phyloP scores from a whole-genome alignment of 495 filamentous ascomycete species.

The Xylaria intraflava region DNA sequence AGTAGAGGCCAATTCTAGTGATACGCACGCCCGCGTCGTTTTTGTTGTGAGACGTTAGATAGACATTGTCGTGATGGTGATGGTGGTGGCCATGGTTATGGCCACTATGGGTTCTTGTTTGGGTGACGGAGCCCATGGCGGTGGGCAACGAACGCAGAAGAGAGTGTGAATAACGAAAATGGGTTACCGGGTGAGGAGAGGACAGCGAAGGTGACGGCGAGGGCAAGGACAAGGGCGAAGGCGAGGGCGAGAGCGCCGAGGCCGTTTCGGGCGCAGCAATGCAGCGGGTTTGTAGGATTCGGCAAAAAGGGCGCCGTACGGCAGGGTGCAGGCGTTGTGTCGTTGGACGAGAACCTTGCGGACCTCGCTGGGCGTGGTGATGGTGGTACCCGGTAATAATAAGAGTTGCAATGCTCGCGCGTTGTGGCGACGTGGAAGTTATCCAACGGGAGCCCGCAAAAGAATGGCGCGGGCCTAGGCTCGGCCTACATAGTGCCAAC shows the following conservation, averaged over 20 bases:
- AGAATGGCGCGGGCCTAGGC: conserved; percentile 26
- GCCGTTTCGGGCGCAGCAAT: conserved; percentile 1
- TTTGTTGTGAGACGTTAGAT: conserved; percentile 81
- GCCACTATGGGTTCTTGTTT: conserved; percentile 41
- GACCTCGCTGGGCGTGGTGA: not conserved
- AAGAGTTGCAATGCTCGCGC: conserved; percentile 2
- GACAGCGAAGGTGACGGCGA: too few relatives aligned
- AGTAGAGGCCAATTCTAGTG: conserved; percentile 82
- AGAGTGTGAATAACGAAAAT: conserved; percentile 7
- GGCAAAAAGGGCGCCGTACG: conserved; percentile 17
- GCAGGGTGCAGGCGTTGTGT: conserved; percentile 27
- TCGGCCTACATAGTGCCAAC: conserved; percentile 20
- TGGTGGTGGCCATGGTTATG: conserved; percentile 41
- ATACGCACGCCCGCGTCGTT: conserved; percentile 92
- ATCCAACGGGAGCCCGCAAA: conserved; percentile 14
- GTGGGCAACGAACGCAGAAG: conserved; percentile 14
- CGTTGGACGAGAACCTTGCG: conserved; percentile 15
- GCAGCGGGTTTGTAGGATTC: conserved; percentile 29
- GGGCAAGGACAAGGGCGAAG: conserved; percentile 5
- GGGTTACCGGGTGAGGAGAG: conserved; percentile 6
- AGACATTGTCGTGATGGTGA: conserved; percentile 82
- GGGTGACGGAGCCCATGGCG: conserved; percentile 20
- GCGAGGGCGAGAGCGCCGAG: not conserved
- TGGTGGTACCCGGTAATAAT: not conserved
- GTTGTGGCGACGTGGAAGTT: conserved; percentile 1